Base-by-base conservation (phyloP, 1,284 basidiomycete species). In the Xerocomus amazonicus region DNA sequence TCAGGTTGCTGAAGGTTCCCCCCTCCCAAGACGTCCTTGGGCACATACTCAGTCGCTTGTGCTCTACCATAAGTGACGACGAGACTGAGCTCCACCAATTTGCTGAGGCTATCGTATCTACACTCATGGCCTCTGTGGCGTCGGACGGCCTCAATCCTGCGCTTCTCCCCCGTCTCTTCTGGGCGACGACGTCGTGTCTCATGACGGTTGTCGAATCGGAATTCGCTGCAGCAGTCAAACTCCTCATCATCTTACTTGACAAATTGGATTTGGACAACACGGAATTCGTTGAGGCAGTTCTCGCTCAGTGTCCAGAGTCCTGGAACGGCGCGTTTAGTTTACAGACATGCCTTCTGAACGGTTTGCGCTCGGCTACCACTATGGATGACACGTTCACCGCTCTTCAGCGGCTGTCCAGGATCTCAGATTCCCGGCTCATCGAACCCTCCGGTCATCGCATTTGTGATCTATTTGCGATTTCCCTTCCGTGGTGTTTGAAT, bases 401-500 rank as follows among this genome's bases (percentile, higher is more conserved):
- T 23, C 75, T 97, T 27, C 79, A 83, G 51, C 76, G 71, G 9
- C 71, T 96, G 19, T 73, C 85, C 14, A 81, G 79, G 59, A 71
- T 90, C 40, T 69, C 78, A 13, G 81, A 88, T 53, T 73, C 78
- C 12, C 76, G 79, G 17, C 73, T 96, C 23, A 81, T 96, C 36
- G 92, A 96, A 68, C 67, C 79, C 28, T 77, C 83, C 1, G 78
- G 80, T 35, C 83, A 82, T 37, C 84, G 92, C 28, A 73, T 97
- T 9, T 80, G 91, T 10, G 90, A 93, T 63, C 73, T 95, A 28
- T 96, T 95, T 64, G 84, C 90, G 0, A 75, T 87, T 6, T 81
- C 83, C 1, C 71, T 97, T n/a, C 94, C 95, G 0, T 93, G 90
- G 87, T 95, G 91, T 70, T 70, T 97, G 29, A 83, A 88, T 53